These are phyloP conservation scores for Globisporangium radiosum DNA, from an alignment of 352 stramenopile species.

Conservation along the genomic window DNA sequence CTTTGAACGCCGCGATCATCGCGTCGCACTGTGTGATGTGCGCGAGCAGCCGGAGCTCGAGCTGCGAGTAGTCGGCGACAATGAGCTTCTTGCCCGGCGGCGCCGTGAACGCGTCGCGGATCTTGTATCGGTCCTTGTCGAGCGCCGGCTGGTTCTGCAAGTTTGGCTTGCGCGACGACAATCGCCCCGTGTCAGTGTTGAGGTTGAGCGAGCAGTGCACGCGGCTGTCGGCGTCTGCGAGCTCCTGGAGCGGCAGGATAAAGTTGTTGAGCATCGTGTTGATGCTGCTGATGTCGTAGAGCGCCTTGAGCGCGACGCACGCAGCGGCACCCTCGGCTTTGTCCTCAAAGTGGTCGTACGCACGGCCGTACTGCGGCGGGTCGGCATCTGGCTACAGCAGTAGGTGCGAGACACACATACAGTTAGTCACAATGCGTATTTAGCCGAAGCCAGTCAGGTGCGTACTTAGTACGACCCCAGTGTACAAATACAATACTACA, in stretches of 20 bases:
- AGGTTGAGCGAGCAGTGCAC: conserved; percentile 99
- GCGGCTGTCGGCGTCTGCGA: conserved; percentile 91
- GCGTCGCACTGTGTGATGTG: conserved; percentile 97
- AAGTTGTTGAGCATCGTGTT: conserved; percentile 99
- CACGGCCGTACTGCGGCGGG: conserved; percentile 64
- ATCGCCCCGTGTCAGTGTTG: conserved; percentile 98
- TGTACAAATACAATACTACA: too few relatives aligned
- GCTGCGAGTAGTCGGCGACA: conserved; percentile 99
- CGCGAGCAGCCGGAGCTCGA: conserved; percentile 98
- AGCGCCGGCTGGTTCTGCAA: conserved; percentile 97
- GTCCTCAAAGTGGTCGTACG: conserved; percentile 93
- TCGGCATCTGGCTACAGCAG: conserved; percentile 58
- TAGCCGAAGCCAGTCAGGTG: too few relatives aligned
- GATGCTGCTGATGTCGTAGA: conserved; percentile 96
- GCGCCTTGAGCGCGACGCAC: conserved; percentile 91
- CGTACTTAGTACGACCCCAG: too few relatives aligned
- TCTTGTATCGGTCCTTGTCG: conserved; percentile 85
- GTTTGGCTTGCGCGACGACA: conserved; percentile 97
- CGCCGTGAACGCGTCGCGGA: conserved; percentile 90
- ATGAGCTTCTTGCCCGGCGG: conserved; percentile 94
- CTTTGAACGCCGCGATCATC: conserved; percentile 98
- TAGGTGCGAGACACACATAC: too few relatives aligned
- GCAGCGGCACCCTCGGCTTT: conserved; percentile 89
- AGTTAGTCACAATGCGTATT: too few relatives aligned
- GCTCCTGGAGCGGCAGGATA: conserved; percentile 88